Base-by-base conservation (phyloP, 2,329 filamentous ascomycete genomes). In the Ophiostoma ips region DNA sequence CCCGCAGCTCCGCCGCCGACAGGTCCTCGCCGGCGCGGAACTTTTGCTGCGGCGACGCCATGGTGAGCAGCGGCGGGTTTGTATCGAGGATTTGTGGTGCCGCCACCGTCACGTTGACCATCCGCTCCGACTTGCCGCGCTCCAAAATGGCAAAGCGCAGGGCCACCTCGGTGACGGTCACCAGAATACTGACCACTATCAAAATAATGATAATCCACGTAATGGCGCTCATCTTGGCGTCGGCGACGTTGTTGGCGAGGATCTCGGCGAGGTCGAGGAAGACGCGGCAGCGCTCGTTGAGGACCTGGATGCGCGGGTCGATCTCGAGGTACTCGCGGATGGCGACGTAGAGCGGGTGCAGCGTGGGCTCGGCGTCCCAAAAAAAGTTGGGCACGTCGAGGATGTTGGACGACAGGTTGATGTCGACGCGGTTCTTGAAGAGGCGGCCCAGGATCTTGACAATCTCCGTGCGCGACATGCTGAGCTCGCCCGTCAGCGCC, bases 121-220 rank as follows among this genome's bases (percentile, higher is more conserved):
- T 18, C 46, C 44, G 50, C 18, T 58, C 62, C 46, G 61, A 61
- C 54, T 67, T 70, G 41, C 66, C 65, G 56, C 64, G 68, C 18
- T 66, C 64, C 54, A 95, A 68, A 49, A 95, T 84, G 28, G 74
- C 81, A 61, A 96, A 96, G 7, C 92, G 77, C 47, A 98, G 70
- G 50, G 84, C 79, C 9, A 96, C 90, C 67, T 98, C 92, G 3
- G 84, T 82, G 47, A 87, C 84, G 2, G 92, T 96, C 49, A 98
- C 87, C 48, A 88, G 71, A 60, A 98, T 96, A 62, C 84, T 90
- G 57, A 96, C 71, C 44, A 94, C 66, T 62, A 98, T 98, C 43
- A 98, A 76, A 43, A 95, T 75, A 60, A 98, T 98, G 65, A 96
- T 84, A 64, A 98, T 96, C 90, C 90, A 96, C 1, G 92, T 98